phyloP scores from a whole-genome alignment of 2,329 filamentous ascomycete genomes.

The Fusarium nodosum region DNA sequence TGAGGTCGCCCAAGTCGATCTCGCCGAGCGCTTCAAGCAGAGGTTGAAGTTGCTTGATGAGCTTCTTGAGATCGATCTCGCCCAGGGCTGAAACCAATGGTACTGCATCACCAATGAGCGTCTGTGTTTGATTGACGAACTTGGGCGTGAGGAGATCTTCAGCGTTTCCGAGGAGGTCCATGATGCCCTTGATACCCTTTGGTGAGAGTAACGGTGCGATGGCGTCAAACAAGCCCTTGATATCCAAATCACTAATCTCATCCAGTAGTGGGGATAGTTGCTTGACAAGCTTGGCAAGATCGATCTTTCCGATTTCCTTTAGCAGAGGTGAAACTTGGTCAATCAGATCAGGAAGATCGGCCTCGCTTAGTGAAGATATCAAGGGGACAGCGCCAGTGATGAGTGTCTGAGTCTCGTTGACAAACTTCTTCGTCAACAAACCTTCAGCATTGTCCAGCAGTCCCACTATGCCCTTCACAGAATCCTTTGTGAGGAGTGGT shows the following conservation, averaged over 20 bases:
- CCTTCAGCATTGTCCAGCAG: constrained; percentile 51
- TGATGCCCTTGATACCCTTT: constrained; percentile 52
- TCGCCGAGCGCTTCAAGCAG: constrained; percentile 52
- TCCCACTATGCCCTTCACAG: constrained; percentile 52
- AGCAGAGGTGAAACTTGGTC: constrained; percentile 51
- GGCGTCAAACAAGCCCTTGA: constrained; percentile 53
- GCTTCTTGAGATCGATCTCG: constrained; percentile 53
- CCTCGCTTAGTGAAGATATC: constrained; percentile 37
- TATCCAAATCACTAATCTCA: constrained; percentile 51
- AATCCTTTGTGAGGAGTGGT: constrained; percentile 49
- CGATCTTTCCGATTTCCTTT: constrained; percentile 50
- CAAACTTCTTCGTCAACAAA: constrained; percentile 49
- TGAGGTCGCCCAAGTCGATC: constrained; percentile 54
- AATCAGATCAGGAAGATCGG: constrained; percentile 48
- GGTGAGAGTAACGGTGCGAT: constrained; percentile 54
- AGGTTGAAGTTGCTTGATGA: constrained; percentile 51
- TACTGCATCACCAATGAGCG: constrained; percentile 54
- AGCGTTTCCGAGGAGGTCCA: constrained; percentile 54
- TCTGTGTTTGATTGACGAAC: constrained; percentile 51
- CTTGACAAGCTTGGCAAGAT: constrained; percentile 50
- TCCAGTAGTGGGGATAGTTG: constrained; percentile 51
- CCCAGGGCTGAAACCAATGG: constrained; percentile 56
- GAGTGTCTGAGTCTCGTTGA: constrained; percentile 49
- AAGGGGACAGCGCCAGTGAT: constrained; percentile 49
- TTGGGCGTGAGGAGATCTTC: constrained; percentile 52